These are phyloP conservation scores for Oropetium thomaeum DNA, from an alignment of 176 grass and related monocot genomes.

Conservation along the genomic window DNA sequence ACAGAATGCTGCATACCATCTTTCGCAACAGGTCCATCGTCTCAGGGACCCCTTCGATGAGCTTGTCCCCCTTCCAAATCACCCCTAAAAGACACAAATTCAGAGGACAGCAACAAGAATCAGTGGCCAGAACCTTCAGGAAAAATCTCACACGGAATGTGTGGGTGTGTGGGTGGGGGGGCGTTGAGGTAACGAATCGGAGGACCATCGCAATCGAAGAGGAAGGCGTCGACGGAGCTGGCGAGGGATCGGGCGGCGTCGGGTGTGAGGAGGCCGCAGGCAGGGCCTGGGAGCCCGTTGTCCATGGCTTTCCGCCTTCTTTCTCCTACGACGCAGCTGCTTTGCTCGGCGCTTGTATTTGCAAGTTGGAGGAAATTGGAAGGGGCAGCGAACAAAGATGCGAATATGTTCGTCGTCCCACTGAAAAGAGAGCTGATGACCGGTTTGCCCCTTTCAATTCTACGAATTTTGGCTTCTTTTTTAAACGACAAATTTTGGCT, in stretches of 20 bases:
- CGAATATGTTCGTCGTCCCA: not conserved
- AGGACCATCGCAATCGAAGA: conserved; percentile 91
- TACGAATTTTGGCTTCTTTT: too few species aligned
- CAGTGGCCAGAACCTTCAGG: not conserved
- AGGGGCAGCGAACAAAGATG: not conserved
- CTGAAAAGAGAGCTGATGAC: not conserved
- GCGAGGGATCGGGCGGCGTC: conserved; percentile 60
- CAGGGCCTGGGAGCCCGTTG: conserved; percentile 14
- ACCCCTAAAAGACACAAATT: conserved; percentile 49
- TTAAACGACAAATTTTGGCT: too few species aligned
- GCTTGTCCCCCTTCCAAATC: conserved; percentile 91
- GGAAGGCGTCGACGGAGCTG: conserved; percentile 74
- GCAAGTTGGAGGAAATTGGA: not conserved
- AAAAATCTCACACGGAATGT: not conserved
- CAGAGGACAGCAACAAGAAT: conserved; percentile 14
- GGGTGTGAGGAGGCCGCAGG: conserved; percentile 40
- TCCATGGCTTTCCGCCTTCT: conserved; percentile 18
- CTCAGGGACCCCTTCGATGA: conserved; percentile 76
- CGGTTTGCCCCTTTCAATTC: not conserved
- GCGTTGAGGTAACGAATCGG: not conserved
- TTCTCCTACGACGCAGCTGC: not conserved
- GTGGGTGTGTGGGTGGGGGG: too few species aligned
- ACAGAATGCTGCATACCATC: conserved; percentile 37
- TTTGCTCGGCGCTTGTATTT: not conserved
- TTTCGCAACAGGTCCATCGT: conserved; percentile 65